phyloP scores from a whole-genome alignment of 163 green algal species.

The Chlorella variabilis region DNA sequence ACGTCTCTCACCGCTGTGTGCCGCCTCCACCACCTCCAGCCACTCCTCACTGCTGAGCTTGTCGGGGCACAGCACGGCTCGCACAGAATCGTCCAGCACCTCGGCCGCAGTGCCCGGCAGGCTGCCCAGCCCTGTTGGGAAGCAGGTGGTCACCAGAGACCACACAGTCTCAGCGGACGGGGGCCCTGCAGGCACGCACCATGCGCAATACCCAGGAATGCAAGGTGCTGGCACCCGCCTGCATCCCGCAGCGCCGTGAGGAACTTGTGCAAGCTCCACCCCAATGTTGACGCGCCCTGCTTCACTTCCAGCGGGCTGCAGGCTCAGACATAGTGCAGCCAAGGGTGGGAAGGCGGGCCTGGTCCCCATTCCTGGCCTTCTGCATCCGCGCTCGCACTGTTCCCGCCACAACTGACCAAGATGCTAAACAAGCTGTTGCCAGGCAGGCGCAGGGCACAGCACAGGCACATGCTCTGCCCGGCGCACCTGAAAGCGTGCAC shows the following conservation, averaged over 20 bases:
- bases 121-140: constrained; percentile 70
- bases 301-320: constrained; percentile 79
- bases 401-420: too few relatives aligned
- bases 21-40: constrained; percentile 75
- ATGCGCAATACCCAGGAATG: too few relatives aligned
- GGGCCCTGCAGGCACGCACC: background rate
- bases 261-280: constrained; percentile 61
- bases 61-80: constrained; percentile 83
- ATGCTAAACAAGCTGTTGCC: background rate
- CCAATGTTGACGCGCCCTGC: constrained; percentile 70
- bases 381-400: too few relatives aligned
- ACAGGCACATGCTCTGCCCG: too few relatives aligned
- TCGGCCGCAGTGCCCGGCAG: constrained; percentile 90
- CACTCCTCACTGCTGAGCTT: constrained; percentile 80
- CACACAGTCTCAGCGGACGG: too few relatives aligned
- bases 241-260: constrained; percentile 70
- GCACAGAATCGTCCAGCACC: constrained; percentile 78
- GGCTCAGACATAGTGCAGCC: background rate
- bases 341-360: too few relatives aligned
- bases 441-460: background rate
- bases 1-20: constrained; percentile 56
- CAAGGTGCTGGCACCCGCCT: background rate
- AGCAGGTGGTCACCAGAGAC: too few relatives aligned
- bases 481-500: constrained; percentile 89
- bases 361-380: too few relatives aligned